phyloP scores from a whole-genome alignment of 2,329 filamentous ascomycete species.

The Ascocoryne sarcoides region DNA sequence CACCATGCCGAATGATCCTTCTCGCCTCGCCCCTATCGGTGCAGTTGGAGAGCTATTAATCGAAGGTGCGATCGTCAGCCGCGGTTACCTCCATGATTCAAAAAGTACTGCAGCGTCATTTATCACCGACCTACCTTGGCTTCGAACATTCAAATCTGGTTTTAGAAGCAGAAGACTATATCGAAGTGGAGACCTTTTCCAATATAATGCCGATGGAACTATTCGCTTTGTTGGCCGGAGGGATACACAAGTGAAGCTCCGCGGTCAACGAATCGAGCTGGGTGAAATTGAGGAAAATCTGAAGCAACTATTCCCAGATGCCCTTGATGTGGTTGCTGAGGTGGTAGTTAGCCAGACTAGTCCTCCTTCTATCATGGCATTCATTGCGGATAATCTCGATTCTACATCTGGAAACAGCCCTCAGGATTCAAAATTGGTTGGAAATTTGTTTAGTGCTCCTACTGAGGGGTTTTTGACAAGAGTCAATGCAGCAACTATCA shows the following conservation, averaged over 20 bases:
- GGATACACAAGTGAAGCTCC: not conserved
- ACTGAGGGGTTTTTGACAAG: no score
- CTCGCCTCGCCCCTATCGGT: slow-evolving; percentile 14
- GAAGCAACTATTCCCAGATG: not conserved
- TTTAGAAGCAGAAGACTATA: not conserved
- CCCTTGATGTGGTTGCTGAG: not conserved
- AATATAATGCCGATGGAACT: not conserved
- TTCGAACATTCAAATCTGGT: slow-evolving; percentile 19
- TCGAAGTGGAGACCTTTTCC: not conserved
- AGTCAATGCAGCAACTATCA: no score
- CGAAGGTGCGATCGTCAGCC: slow-evolving; percentile 48
- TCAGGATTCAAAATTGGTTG: no score
- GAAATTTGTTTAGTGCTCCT: no score
- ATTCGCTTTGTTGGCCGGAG: not conserved
- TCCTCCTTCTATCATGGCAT: no score
- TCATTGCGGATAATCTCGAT: no score
- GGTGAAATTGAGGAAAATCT: not conserved
- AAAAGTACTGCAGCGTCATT: slow-evolving; percentile 51
- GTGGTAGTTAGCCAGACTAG: no score
- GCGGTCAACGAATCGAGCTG: not conserved
- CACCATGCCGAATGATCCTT: not conserved
- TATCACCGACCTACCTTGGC: slow-evolving; percentile 46
- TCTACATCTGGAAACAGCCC: no score
- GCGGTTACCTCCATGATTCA: slow-evolving; percentile 51
- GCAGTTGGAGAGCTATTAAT: slow-evolving; percentile 24